phyloP scores from a whole-genome alignment of 768 basidiomycete species.

The Boletus sensibilis region DNA sequence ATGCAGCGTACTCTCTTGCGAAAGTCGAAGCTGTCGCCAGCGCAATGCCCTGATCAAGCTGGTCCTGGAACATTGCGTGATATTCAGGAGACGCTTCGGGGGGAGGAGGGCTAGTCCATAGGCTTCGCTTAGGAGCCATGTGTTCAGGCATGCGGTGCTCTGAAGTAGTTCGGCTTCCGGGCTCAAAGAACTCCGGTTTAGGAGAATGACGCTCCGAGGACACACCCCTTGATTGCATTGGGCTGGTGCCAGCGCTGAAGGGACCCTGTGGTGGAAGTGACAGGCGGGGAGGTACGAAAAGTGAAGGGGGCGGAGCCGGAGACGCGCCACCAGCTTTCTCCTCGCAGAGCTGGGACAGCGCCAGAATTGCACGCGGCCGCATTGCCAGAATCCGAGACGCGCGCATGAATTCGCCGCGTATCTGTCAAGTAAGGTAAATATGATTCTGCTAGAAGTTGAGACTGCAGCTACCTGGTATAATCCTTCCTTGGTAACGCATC shows the following conservation, averaged over 20 bases:
- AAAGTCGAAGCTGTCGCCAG: constrained; percentile 65
- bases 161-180: constrained; percentile 33
- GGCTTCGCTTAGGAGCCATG: constrained; percentile 77
- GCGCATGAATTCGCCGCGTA: constrained; percentile 98
- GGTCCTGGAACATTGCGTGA: constrained; percentile 64
- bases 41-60: constrained; percentile 62
- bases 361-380: constrained; percentile 76
- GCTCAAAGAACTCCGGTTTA: constrained; percentile 46
- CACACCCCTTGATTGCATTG: constrained; percentile 48
- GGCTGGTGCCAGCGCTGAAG: constrained; percentile 64
- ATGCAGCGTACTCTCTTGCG: constrained; percentile 52
- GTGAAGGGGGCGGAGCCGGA: constrained; percentile 38
- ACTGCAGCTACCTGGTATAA: constrained; percentile 71
- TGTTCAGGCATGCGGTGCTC: constrained; percentile 53
- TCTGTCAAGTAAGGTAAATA: constrained; percentile 48
- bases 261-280: constrained; percentile 65
- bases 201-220: constrained; percentile 53
- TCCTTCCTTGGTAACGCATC: constrained; percentile 96
- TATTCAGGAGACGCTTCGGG: constrained; percentile 68
- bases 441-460: neutral
- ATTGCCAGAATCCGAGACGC: constrained; percentile 80
- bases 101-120: constrained; percentile 86
- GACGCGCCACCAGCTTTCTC: constrained; percentile 64
- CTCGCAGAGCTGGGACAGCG: constrained; percentile 87
- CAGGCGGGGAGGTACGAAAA: constrained; percentile 47